These are phyloP conservation scores for Euphorbia peplus DNA, from an alignment of 345 rosid species.

Conservation along the genomic window DNA sequence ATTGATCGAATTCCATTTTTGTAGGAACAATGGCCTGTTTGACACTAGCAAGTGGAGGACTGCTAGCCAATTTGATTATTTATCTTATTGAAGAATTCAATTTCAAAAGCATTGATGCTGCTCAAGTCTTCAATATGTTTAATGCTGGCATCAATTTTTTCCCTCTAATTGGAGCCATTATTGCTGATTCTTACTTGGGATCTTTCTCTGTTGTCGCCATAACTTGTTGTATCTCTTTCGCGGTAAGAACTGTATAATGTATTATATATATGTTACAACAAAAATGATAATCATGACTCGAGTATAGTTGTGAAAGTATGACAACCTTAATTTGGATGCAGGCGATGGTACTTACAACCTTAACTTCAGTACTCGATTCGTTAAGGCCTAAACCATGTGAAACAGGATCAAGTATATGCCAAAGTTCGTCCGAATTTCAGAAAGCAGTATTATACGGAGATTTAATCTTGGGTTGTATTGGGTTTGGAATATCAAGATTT, in stretches of 20 bases:
- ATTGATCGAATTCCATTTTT: no score
- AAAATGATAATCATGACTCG: no score
- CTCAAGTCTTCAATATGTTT: constrained; percentile 26
- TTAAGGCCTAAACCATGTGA: not conserved
- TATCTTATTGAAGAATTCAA: constrained; percentile 29
- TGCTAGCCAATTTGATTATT: constrained; percentile 30
- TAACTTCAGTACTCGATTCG: constrained; percentile 19
- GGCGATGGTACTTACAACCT: constrained; percentile 37
- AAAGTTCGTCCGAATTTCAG: not conserved
- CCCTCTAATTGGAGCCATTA: constrained; percentile 22
- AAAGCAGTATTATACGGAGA: not conserved
- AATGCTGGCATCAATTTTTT: constrained; percentile 20
- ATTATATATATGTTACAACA: no score
- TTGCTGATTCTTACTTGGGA: constrained; percentile 23
- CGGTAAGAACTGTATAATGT: no score
- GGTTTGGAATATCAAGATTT: not conserved
- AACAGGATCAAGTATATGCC: not conserved
- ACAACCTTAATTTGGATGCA: no score
- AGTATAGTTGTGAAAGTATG: no score
- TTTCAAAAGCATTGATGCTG: constrained; percentile 27
- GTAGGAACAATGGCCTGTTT: constrained; percentile 40
- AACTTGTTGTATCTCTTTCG: constrained; percentile 13
- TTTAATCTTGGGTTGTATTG: not conserved
- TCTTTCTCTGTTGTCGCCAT: constrained; percentile 5
- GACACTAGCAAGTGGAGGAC: constrained; percentile 39